These are phyloP conservation scores for Meredithiella fracta DNA, from an alignment of 2,329 filamentous ascomycete species.

Conservation along the genomic window DNA sequence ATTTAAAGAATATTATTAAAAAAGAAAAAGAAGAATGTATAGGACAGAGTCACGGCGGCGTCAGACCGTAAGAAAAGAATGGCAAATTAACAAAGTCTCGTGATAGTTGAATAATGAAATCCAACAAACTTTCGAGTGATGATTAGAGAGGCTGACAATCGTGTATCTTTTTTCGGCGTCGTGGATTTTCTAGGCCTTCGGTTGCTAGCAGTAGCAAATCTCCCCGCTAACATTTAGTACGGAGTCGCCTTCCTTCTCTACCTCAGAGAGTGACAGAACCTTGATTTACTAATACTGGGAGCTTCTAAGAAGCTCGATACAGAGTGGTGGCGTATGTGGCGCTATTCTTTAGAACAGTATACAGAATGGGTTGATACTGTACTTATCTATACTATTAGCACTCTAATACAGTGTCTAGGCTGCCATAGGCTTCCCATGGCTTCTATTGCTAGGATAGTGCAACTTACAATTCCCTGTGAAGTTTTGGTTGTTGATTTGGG, in stretches of 20 bases:
- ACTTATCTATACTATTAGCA: not conserved
- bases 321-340: not conserved
- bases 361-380: not conserved
- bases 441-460: not conserved
- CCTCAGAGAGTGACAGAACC: not conserved
- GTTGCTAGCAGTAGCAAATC: conserved; percentile 1
- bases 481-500: not conserved
- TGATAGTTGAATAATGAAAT: conserved; percentile 2
- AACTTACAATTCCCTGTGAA: not conserved
- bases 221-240: conserved; percentile 11
- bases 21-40: conserved; percentile 5
- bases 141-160: conserved; percentile 13
- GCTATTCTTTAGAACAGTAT: not conserved
- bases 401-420: not conserved
- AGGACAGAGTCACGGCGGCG: conserved; percentile 3
- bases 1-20: conserved; percentile 8
- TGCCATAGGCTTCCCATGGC: not conserved
- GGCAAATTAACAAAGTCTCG: conserved; percentile 5
- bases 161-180: conserved; percentile 13
- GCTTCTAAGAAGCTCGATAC: not conserved
- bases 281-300: not conserved
- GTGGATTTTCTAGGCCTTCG: conserved; percentile 13
- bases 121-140: conserved; percentile 5
- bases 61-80: conserved; percentile 1
- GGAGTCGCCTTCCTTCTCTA: not conserved